Evolutionary conservation across 257 asterid genomes (phyloP), one percentile per base, ranked within the genome.

Genomic region (Solanum appendiculatum): DNA sequence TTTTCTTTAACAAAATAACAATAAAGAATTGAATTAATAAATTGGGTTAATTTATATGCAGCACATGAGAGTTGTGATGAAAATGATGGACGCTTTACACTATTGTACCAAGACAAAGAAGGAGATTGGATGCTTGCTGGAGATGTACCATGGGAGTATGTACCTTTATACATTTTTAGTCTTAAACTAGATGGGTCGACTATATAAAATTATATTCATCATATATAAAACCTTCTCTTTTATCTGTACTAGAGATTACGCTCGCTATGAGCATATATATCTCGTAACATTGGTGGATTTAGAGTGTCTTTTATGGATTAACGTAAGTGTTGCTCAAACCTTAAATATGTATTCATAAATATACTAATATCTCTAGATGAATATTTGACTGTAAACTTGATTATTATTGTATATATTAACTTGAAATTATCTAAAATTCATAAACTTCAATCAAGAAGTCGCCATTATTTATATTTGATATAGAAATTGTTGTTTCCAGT

Each of bases 61-160:
- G 77, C 89, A 92, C 93, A 89, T 86, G 82, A 89, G 31, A 86
- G 54, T 20, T 66, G 83, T 87, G 89, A 86, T 20, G 89, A 89
- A 86, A 88, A 87, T 82, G 84, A 23, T 14, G 88, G 86, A 78
- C 40, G 25, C 68, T 93, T 90, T 88, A 90, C 85, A 87, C 91
- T 94, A 20, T 73, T 86, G 51, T 93, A 92, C 88, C 94, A 93
- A 88, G 93, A 93, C 21, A 88, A 77, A 63, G 94, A 91, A 80
- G 98, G 97, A 66, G 94, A 90, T 86, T 94, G 98, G 97, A 86
- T 88, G 80, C 92, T 88, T 84, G 95, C 93, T 23, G 91, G 88
- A 87, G 94, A 91, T 89, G 92, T 89, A 9, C 90, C 94, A 8
- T 94, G 98, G 98, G 92, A 90, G 98, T 94, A 92, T 56, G 92